Percentiles rank a stretch among this genome's conserved stretches.
phyloP scores from a whole-genome alignment of 106 monocot species.

The Dendrobium chrysotoxum region DNA sequence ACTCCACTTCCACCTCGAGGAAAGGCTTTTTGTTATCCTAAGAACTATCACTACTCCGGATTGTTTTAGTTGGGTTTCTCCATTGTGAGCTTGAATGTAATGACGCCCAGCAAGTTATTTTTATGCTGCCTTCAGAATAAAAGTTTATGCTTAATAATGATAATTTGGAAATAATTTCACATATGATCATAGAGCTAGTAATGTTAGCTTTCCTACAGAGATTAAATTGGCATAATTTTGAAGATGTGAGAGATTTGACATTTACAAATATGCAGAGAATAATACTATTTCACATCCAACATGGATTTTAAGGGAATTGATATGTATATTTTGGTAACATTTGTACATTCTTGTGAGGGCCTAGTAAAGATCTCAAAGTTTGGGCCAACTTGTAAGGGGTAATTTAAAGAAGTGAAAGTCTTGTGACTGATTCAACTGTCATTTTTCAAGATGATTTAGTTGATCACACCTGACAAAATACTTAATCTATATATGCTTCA shows the following conservation, averaged over 20 bases:
- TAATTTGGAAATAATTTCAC: not conserved
- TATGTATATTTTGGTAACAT: not conserved
- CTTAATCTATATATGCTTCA: not conserved
- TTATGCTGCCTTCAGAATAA: constrained; percentile 1
- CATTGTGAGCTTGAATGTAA: not conserved
- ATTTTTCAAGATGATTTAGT: not conserved
- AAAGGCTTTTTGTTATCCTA: not conserved
- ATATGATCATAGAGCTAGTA: not conserved
- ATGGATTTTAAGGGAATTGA: not conserved
- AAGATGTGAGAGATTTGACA: not conserved
- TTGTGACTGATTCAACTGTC: not conserved
- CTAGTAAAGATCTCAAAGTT: not conserved
- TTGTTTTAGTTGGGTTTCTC: not conserved
- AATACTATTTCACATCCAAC: not conserved
- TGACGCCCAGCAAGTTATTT: not conserved
- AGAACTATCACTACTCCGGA: not conserved
- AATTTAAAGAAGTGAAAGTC: not conserved
- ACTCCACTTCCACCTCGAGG: not conserved
- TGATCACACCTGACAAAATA: not conserved
- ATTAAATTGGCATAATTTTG: not conserved
- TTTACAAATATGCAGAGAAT: not conserved
- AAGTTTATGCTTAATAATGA: not conserved
- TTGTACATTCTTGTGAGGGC: not conserved
- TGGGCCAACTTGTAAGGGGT: not conserved
- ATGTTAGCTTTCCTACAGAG: not conserved